These are phyloP conservation scores for Mucor piriformis DNA, from an alignment of 371 early-diverging fungal species.

Conservation along the genomic window DNA sequence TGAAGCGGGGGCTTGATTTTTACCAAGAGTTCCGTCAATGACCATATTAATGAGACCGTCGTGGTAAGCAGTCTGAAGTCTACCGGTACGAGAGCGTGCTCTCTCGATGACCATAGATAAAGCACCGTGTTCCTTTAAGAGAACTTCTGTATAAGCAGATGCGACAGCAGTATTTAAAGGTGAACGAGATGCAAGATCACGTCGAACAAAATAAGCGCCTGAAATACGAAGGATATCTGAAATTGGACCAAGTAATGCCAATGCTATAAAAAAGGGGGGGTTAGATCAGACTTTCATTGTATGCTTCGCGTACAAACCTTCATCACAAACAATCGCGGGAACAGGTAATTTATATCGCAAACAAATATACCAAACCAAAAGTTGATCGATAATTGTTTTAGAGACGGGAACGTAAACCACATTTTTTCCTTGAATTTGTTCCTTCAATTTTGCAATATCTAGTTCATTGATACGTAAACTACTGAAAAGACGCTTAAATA, in stretches of 20 bases:
- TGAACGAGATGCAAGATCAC: conserved; percentile 41
- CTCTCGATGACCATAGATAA: conserved; percentile 48
- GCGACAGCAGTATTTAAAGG: conserved; percentile 50
- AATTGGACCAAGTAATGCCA: conserved; percentile 49
- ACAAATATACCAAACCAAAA: conserved; percentile 53
- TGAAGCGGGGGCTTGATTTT: conserved; percentile 28
- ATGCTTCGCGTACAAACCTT: conserved; percentile 23
- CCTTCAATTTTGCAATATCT: conserved; percentile 33
- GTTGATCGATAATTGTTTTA: conserved; percentile 48
- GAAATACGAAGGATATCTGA: conserved; percentile 53
- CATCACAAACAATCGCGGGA: conserved; percentile 55
- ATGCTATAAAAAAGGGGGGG: conserved; percentile 20
- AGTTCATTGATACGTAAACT: conserved; percentile 36
- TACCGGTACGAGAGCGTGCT: conserved; percentile 51
- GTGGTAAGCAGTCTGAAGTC: conserved; percentile 40
- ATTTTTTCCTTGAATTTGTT: conserved; percentile 45
- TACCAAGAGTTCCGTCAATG: conserved; percentile 42
- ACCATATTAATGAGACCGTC: conserved; percentile 54
- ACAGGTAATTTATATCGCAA: conserved; percentile 49
- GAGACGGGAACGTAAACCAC: conserved; percentile 55
- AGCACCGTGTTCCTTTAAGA: conserved; percentile 50
- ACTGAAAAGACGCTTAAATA: conserved; percentile 47
- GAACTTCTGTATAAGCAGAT: conserved; percentile 47
- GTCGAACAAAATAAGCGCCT: conserved; percentile 51
- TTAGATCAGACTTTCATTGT: neutral